Conservation (phyloP, 495 filamentous ascomycete species). For the Aspergillus carlsbadensis region DNA sequence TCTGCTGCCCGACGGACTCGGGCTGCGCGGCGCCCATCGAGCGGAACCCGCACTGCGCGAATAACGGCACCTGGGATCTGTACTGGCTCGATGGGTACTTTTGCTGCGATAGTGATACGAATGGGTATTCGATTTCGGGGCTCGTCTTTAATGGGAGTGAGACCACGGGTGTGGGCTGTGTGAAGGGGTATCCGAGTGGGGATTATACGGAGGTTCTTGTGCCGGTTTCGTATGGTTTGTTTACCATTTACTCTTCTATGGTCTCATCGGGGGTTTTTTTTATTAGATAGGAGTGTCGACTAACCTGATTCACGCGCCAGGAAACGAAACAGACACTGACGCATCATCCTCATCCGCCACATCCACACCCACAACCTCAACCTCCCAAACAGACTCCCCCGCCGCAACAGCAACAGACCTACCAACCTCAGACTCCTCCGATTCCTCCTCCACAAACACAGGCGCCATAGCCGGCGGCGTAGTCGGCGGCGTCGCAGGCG, state of each 20-base stretch:
- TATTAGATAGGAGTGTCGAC: too few relatives aligned
- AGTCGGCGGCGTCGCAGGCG: not conserved
- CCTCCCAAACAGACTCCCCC: not conserved
- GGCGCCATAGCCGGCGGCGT: conserved; percentile 6
- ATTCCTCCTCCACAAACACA: not conserved
- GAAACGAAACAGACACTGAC: not conserved
- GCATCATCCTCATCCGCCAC: not conserved
- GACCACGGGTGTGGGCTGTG: not conserved
- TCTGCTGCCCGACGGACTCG: not conserved
- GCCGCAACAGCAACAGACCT: not conserved
- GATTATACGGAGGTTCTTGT: not conserved
- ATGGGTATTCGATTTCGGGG: not conserved
- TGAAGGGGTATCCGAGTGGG: not conserved
- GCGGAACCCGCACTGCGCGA: conserved; percentile 1
- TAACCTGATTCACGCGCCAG: not conserved
- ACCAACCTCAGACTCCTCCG: not conserved
- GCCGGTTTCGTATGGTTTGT: not conserved
- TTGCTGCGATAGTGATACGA: not conserved
- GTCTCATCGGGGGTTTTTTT: too few relatives aligned
- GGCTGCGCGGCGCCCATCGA: not conserved
- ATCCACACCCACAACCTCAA: not conserved
- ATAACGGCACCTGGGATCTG: conserved; percentile 3
- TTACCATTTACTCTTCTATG: too few relatives aligned
- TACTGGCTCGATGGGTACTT: not conserved
- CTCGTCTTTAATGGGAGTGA: not conserved